Conservation (phyloP, 75 land plant genomes). For the Selaginella moellendorffii region DNA sequence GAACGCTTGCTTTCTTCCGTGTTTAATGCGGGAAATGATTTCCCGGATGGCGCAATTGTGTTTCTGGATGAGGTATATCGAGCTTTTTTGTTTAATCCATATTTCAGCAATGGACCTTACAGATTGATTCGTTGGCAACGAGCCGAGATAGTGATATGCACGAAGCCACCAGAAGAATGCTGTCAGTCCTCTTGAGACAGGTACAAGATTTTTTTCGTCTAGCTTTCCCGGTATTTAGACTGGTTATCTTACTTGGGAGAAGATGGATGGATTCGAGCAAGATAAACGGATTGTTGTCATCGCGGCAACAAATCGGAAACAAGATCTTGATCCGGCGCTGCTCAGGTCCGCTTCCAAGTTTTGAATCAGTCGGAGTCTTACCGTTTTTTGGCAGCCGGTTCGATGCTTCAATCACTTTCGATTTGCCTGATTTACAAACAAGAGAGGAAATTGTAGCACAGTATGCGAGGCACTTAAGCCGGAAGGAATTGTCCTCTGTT, state of each 20-base stretch:
- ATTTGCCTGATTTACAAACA: slow-evolving; percentile 56
- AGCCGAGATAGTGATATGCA: slow-evolving; percentile 86
- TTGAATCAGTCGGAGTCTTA: no score
- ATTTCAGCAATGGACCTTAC: not conserved
- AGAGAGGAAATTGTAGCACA: slow-evolving; percentile 74
- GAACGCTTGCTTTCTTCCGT: slow-evolving; percentile 69
- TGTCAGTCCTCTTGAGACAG: slow-evolving; percentile 80
- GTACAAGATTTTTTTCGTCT: slow-evolving; percentile 19
- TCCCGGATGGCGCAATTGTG: slow-evolving; percentile 75
- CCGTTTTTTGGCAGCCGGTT: slow-evolving; percentile 69
- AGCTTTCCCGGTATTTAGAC: no score
- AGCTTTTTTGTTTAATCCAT: not conserved
- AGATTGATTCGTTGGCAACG: slow-evolving; percentile 89
- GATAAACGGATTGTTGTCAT: slow-evolving; percentile 79
- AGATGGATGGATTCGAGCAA: slow-evolving; percentile 99
- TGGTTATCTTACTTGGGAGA: slow-evolving; percentile 1
- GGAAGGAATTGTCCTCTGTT: slow-evolving; percentile 46
- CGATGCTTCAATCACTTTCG: slow-evolving; percentile 69
- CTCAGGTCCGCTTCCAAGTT: slow-evolving; percentile 38
- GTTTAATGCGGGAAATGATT: slow-evolving; percentile 75
- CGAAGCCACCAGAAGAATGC: slow-evolving; percentile 87
- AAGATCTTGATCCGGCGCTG: slow-evolving; percentile 93
- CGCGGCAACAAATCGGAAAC: slow-evolving; percentile 90
- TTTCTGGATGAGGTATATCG: slow-evolving; percentile 84
- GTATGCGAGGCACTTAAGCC: slow-evolving; percentile 68